Evolutionary conservation across 768 basidiomycete genomes (phyloP).

Genomic region (Rickenella mellea): DNA sequence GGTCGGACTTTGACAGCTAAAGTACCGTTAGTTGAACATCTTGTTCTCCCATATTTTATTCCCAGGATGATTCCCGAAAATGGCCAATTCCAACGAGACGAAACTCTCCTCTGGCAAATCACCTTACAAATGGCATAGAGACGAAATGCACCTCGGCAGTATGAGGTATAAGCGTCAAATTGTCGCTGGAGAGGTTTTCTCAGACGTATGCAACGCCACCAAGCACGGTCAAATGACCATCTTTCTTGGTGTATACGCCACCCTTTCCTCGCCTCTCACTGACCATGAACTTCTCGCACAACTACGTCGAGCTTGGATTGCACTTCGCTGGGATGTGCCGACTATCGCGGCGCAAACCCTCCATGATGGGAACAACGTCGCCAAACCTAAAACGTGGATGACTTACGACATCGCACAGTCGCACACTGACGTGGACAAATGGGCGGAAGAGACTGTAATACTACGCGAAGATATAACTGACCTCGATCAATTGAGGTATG

Average conservation of each 20-base stretch:
- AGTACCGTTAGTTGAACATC: too few species aligned
- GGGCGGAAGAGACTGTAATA: constrained; percentile 13
- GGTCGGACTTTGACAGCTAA: too few species aligned
- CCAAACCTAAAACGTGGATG: too few species aligned
- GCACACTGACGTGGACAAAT: constrained; percentile 5
- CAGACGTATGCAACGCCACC: constrained; percentile 12
- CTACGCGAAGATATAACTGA: constrained; percentile 5
- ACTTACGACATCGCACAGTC: constrained; percentile 7
- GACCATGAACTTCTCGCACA: constrained; percentile 1
- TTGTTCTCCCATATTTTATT: too few species aligned
- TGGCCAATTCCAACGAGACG: too few species aligned
- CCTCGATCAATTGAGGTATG: constrained; percentile 11
- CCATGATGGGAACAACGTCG: too few species aligned
- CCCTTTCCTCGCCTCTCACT: constrained; percentile 4
- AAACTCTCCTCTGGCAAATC: not conserved
- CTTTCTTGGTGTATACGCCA: constrained; percentile 12
- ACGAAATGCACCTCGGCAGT: too few species aligned
- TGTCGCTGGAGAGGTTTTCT: constrained; percentile 10
- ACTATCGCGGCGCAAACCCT: constrained; percentile 10
- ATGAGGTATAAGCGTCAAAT: constrained; percentile 1
- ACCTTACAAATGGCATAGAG: too few species aligned
- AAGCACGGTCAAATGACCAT: constrained; percentile 16
- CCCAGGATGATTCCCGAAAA: too few species aligned
- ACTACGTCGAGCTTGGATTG: constrained; percentile 11
- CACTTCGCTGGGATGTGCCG: constrained; percentile 13